phyloP scores from a whole-genome alignment of 306 rosid genomes.

The Cucurbita argyrosperma region DNA sequence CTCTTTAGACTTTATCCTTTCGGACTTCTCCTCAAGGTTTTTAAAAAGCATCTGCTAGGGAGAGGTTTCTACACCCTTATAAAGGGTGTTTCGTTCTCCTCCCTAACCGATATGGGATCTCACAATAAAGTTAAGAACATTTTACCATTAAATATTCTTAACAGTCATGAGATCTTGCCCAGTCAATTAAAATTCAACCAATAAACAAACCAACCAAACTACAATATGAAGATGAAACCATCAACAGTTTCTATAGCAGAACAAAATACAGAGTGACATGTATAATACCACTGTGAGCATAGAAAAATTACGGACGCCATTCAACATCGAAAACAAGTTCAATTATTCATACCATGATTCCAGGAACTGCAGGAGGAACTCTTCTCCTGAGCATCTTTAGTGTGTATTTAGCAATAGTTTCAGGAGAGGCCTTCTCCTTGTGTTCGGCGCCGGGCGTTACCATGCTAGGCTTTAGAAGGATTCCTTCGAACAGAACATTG shows the following conservation, averaged over 20 bases:
- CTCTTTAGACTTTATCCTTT: too few relatives aligned
- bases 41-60: too few relatives aligned
- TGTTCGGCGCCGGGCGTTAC: conserved; percentile 98
- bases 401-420: conserved; percentile 67
- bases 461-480: conserved; percentile 99
- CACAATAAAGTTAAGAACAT: background rate
- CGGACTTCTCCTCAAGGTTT: too few relatives aligned
- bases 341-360: conserved; percentile 67
- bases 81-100: too few relatives aligned
- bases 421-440: conserved; percentile 80
- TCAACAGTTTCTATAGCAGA: background rate
- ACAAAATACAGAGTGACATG: background rate
- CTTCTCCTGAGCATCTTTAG: conserved; percentile 73
- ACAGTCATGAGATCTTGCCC: background rate
- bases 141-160: background rate
- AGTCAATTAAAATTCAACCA: background rate
- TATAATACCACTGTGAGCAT: background rate
- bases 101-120: too few relatives aligned
- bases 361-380: conserved; percentile 97
- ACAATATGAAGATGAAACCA: background rate
- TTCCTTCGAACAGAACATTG: conserved; percentile 87
- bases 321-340: background rate
- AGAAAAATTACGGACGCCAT: background rate
- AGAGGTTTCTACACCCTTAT: too few relatives aligned
- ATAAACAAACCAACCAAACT: background rate